A percentile compares a stretch with the other conserved stretches of the same genome.
These are phyloP conservation scores for Pecoramyces ruminantium DNA, from an alignment of 192 early-diverging fungal species.

Conservation along the genomic window DNA sequence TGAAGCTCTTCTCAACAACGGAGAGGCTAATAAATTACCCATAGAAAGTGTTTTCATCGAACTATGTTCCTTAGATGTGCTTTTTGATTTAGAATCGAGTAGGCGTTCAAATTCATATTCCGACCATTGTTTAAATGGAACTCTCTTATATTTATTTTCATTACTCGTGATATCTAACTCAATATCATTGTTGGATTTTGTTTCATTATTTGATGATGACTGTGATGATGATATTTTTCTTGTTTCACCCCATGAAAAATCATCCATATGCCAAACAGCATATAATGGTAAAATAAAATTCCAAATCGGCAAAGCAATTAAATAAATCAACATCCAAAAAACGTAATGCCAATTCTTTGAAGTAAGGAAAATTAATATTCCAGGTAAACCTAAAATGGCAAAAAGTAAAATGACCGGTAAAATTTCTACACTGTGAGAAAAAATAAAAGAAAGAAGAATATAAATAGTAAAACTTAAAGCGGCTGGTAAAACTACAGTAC, in stretches of 20 bases:
- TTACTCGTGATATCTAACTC: neutral
- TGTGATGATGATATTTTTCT: neutral
- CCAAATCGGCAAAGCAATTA: conserved; percentile 50
- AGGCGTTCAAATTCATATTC: neutral
- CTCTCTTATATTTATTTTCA: neutral
- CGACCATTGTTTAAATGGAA: neutral
- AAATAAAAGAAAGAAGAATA: conserved; percentile 28
- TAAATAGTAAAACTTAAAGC: conserved; percentile 71
- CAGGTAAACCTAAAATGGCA: conserved; percentile 75
- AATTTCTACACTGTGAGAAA: conserved; percentile 52
- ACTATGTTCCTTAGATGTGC: neutral
- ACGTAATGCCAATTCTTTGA: conserved; percentile 67
- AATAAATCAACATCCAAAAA: conserved; percentile 73
- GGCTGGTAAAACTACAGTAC: conserved; percentile 54
- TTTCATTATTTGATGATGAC: too few relatives aligned
- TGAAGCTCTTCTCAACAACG: too few relatives aligned
- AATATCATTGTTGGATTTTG: too few relatives aligned
- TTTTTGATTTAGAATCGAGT: neutral
- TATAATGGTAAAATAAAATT: conserved; percentile 45
- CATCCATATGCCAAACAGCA: conserved; percentile 98
- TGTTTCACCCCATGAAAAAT: conserved; percentile 98
- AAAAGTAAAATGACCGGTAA: conserved; percentile 71
- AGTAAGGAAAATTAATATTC: conserved; percentile 74
- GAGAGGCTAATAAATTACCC: neutral
- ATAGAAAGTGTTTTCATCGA: neutral